Evolutionary conservation across 1,139 yeast genomes (phyloP), one percentile per base, ranked within the genome.

Genomic region (Pichia sp.): DNA sequence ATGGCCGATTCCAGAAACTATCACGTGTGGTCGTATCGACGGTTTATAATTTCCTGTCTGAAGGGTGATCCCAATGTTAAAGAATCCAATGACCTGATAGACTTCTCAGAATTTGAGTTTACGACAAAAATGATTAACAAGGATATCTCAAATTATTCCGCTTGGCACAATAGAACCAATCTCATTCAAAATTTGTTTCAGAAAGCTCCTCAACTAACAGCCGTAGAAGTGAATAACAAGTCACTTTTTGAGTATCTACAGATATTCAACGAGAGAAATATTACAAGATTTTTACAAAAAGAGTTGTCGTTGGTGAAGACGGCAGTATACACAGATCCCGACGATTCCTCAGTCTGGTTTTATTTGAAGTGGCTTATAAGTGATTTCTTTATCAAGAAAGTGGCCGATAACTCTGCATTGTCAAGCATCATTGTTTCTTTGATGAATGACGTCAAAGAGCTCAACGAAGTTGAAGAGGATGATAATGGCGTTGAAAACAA

Each of bases 1-100:
- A 70, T 71, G 25, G 58, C 72, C 44, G 98, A 91, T 55, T 68
- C 83, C 21, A 69, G 98, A 47, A 91, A 91, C 55, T 91, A 71
- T 56, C 97, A 87, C 55, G 97, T 95, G 4, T 91, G 99, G 99
- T 88, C 84, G 35, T 91, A 91, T 56, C 67, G 98, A 50, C 67
- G 97, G 38, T 72, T 73, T 39, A 76, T 91, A 3, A 74, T 86
- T 7, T 58, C 59, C 4, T 64, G 67, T 30, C 58, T 79, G 27
- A 51, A 52, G 21, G 35, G 41, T 1, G 40, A 58, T 37, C 20
- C 52, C 34, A 41, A 63, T 52, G 29, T 33, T n/a, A 36, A 59
- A 10, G 50, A 32, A 11, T 33, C 33, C 11, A 26, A 35, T 27
- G 27, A 30, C 8, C 16, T 27, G 9, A 35, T 48, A 6, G 52